Evolutionary conservation across 176 grass and related monocot species (phyloP), one percentile per base, ranked within the genome.

Genomic region (Carex cristatella): DNA sequence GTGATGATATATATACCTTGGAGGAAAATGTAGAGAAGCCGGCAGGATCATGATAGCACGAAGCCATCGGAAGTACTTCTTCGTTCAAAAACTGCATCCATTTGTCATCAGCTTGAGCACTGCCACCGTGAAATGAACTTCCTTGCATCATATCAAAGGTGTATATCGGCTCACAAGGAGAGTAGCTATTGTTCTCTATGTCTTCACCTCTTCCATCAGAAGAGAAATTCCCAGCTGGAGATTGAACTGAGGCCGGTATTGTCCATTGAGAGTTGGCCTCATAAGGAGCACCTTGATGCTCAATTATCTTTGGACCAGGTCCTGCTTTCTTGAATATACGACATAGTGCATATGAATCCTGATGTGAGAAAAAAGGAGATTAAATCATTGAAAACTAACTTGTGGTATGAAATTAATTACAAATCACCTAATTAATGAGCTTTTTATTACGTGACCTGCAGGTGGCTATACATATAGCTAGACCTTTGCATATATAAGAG

Each of bases 291-390:
- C 91, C 89, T 12, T 92, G 91, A 37, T 99, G 90, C 72, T 94
- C 97, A 12, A 92, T 90, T 69, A 99, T 96, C 74, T 96, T 95
- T 11, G 93, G 91, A 60, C 90, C 87, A 2, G 93, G 97, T 0
- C 87, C 90, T 2, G 89, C 92, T 83, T 99, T 99, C 89, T 99
- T 99, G 79, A 95, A 99, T 55, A 99, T 91, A 18, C 97, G 91
- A 65, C 97, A 99, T 58, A 96, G 84, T 56, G 97, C 97, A 35
- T 99, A 99, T 3, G 91, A 91, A 15, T 99, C 97, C 97, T 99
- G 60, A 31, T 83, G 61, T 72, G 69, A 85, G 28, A 85, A 28
- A 46, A 31, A 10, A 14, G 86, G 33, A 19, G 33, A 35, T 35
- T 35, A 37, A 82, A 81, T 4, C 44, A 38, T 40, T 10, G 31